phyloP scores from a whole-genome alignment of 1,139 yeast species.

The Geotrichum reessii region DNA sequence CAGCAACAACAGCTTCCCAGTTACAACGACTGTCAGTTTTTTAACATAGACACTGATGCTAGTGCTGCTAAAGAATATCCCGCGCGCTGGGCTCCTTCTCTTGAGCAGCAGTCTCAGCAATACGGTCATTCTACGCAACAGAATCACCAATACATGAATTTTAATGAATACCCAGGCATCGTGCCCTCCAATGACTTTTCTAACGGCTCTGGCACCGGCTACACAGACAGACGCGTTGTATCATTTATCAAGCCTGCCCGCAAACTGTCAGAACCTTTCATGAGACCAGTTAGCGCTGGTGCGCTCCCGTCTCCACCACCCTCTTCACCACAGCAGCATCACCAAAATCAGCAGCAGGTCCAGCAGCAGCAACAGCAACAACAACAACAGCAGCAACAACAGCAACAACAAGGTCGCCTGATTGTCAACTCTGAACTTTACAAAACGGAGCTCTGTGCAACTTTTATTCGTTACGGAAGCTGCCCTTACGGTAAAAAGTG shows the following conservation, averaged over 20 bases:
- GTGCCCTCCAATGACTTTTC: not conserved
- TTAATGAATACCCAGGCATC: not conserved
- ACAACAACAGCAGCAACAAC: conserved; percentile 1
- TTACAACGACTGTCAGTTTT: conserved; percentile 14
- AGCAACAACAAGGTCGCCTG: conserved; percentile 25
- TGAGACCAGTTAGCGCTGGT: not conserved
- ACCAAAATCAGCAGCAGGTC: conserved; percentile 12
- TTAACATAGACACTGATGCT: conserved; percentile 16
- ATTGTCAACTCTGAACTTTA: conserved; percentile 65
- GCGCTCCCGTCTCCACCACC: conserved; percentile 11
- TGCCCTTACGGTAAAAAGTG: conserved; percentile 91
- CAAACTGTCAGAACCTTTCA: conserved; percentile 3
- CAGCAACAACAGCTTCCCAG: conserved; percentile 7
- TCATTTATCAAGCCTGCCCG: conserved; percentile 10
- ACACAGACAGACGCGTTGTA: not conserved
- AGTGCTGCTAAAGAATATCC: conserved; percentile 13
- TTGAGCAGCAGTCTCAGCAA: conserved; percentile 5
- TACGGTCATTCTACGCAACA: conserved; percentile 3
- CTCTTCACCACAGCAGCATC: conserved; percentile 2
- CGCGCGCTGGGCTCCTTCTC: conserved; percentile 12
- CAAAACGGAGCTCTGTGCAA: conserved; percentile 86
- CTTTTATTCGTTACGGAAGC: conserved; percentile 55
- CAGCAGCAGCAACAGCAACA: not conserved
- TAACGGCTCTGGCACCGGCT: not conserved
- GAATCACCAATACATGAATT: conserved; percentile 1